A percentile compares a stretch with the other conserved stretches of the same genome.
Conservation (phyloP, 2,329 filamentous ascomycete species). For the Apiospora marii region DNA sequence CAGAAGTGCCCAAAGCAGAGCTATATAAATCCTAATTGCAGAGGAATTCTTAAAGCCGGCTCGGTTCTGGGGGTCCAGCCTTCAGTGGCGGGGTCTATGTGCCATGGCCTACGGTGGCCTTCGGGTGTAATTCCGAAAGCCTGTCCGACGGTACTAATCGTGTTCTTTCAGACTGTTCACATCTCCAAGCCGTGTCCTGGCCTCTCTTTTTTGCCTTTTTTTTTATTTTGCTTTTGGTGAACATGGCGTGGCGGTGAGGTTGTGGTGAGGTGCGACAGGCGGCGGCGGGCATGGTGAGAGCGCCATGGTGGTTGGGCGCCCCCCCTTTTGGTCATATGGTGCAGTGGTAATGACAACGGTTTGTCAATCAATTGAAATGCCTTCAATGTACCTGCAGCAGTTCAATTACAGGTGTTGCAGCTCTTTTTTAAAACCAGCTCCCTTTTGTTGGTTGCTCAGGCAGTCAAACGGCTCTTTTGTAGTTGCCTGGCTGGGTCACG, state of each 20-base stretch:
- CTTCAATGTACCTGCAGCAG: neutral
- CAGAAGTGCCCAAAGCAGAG: neutral
- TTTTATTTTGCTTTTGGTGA: no score
- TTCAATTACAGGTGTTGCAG: neutral
- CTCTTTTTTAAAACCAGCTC: neutral
- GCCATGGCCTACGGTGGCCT: constrained; percentile 16
- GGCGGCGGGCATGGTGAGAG: neutral
- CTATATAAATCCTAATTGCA: constrained; percentile 1
- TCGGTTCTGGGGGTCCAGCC: constrained; percentile 11
- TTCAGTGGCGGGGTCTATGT: constrained; percentile 18
- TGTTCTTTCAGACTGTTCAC: constrained; percentile 22
- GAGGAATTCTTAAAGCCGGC: neutral
- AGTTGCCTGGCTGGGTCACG: neutral
- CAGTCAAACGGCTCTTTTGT: neutral
- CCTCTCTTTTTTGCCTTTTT: neutral
- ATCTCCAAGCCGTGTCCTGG: neutral
- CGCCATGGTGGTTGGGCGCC: neutral
- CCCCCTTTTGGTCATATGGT: neutral
- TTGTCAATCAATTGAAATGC: neutral
- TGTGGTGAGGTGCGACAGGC: neutral
- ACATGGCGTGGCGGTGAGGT: neutral
- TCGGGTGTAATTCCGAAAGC: constrained; percentile 16
- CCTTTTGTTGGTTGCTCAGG: constrained; percentile 5
- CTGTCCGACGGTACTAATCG: constrained; percentile 18
- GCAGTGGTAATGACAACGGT: constrained; percentile 6